Evolutionary conservation across 352 stramenopile species (phyloP).

Genomic region (Phytophthora europaea): DNA sequence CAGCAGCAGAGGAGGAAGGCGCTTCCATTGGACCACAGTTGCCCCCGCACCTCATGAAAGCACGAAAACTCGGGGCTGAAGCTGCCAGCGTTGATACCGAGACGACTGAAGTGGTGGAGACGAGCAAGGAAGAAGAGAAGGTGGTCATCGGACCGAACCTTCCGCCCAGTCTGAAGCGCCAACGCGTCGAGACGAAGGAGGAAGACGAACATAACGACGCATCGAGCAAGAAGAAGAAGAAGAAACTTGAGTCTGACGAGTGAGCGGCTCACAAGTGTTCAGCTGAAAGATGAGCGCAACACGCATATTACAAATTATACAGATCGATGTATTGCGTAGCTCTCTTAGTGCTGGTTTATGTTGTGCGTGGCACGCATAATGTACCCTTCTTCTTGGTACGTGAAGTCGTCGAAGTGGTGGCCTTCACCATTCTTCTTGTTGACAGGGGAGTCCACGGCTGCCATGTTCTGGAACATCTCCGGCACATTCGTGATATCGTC

Average conservation of each 20-base stretch:
- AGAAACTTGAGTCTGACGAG: conserved; percentile 1
- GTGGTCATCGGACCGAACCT: conserved; percentile 40
- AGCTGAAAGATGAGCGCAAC: background rate
- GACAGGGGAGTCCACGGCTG: conserved; percentile 86
- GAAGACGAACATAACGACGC: conserved; percentile 4
- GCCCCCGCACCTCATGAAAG: conserved; percentile 48
- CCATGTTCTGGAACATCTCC: conserved; percentile 93
- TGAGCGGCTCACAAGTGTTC: background rate
- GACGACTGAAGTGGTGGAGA: background rate
- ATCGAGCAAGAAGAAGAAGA: conserved; percentile 37
- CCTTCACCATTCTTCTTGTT: conserved; percentile 89
- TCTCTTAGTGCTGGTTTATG: conserved; percentile 34
- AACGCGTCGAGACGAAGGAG: conserved; percentile 6
- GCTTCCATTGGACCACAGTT: conserved; percentile 72
- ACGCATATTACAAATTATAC: conserved; percentile 34
- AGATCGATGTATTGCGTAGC: conserved; percentile 37
- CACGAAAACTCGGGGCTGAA: conserved; percentile 2
- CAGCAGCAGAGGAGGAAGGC: conserved; percentile 3
- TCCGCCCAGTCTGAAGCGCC: conserved; percentile 40
- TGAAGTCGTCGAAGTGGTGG: conserved; percentile 92
- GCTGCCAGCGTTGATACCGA: conserved; percentile 9
- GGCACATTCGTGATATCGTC: conserved; percentile 92
- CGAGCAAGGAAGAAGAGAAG: conserved; percentile 8
- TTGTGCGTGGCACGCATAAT: conserved; percentile 51
- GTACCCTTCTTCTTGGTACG: conserved; percentile 86